These are phyloP conservation scores for Hortiboletus flavorubellus DNA, from an alignment of 768 basidiomycete species.

Conservation along the genomic window DNA sequence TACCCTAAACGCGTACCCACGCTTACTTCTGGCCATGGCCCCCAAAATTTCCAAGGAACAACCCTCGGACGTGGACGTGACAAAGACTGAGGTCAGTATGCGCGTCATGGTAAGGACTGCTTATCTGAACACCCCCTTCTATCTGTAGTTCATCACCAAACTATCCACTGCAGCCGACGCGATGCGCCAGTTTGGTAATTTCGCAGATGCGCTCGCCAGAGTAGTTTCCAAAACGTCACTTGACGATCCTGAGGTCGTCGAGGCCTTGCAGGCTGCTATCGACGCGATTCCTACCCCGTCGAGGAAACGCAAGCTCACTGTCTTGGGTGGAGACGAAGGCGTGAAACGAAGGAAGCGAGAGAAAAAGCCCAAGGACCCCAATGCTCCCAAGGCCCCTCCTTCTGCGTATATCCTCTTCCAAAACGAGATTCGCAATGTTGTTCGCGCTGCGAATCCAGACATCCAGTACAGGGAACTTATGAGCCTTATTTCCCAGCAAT, in stretches of 20 bases:
- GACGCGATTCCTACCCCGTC: constrained; percentile 31
- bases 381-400: constrained; percentile 91
- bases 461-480: constrained; percentile 73
- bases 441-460: constrained; percentile 62
- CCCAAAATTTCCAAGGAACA: constrained; percentile 28
- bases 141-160: constrained; percentile 50
- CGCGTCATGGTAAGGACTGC: constrained; percentile 6
- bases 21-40: constrained; percentile 17
- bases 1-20: constrained; percentile 27
- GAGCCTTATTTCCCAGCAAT: constrained; percentile 65
- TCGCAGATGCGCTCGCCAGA: constrained; percentile 59
- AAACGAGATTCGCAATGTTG: constrained; percentile 76
- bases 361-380: constrained; percentile 80
- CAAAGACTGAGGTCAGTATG: constrained; percentile 30
- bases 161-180: constrained; percentile 56
- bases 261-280: constrained; percentile 27
- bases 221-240: constrained; percentile 40
- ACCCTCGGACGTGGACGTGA: constrained; percentile 23
- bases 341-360: constrained; percentile 35
- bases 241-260: constrained; percentile 30
- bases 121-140: constrained; percentile 23
- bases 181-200: constrained; percentile 58
- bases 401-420: constrained; percentile 95
- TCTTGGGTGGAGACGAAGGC: constrained; percentile 34
- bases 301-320: constrained; percentile 52